Base-by-base conservation (phyloP, 257 asterid genomes). In the Eucommia ulmoides region DNA sequence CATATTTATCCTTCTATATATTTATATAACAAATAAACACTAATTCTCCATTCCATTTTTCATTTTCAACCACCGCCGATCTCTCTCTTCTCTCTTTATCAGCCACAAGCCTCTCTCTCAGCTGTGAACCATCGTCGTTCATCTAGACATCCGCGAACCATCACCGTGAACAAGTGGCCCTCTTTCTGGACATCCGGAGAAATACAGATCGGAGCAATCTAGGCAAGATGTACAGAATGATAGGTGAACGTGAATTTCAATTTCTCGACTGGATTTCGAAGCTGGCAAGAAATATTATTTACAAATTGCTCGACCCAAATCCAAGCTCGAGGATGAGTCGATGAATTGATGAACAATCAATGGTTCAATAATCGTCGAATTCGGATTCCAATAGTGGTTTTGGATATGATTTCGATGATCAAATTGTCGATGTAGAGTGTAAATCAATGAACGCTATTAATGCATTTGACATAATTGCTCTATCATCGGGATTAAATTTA, bases 401-500 rank as follows among this genome's bases (percentile, higher is more conserved):
- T 29, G 38, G 8, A 7, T 29, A 5, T 29, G 38, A 29, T 29
- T n/a, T n/a, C n/a, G n/a, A n/a, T 29, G 38, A 12, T 58, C 52
- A n/a, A n/a, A n/a, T n/a, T n/a, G n/a, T n/a, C 0, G 74, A 73
- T 19, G 58, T 60, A 1, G 71, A 69, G 7, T 41, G 51, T 16
- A 74, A 56, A 2, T 51, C 55, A 23, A 33, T 41, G 60, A 56
- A 60, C n/a, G 62, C 48, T 24, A 70, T 78, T 60, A 85, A 77
- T 38, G 96, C 98, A 1, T 89, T 89, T 45, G 93, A 89, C 61
- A 41, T 89, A 61, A 89, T 89, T 1, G 71, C 88, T 0, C 64
- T 82, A 88, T 82, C 93, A 1, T 76, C 96, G 0, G 93, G 98
- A 49, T 62, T 89, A 25, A 66, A 89, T 59, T 55, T 89, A 11